Evolutionary conservation across 306 rosid genomes (phyloP).

Genomic region (Rubus parviflorus): DNA sequence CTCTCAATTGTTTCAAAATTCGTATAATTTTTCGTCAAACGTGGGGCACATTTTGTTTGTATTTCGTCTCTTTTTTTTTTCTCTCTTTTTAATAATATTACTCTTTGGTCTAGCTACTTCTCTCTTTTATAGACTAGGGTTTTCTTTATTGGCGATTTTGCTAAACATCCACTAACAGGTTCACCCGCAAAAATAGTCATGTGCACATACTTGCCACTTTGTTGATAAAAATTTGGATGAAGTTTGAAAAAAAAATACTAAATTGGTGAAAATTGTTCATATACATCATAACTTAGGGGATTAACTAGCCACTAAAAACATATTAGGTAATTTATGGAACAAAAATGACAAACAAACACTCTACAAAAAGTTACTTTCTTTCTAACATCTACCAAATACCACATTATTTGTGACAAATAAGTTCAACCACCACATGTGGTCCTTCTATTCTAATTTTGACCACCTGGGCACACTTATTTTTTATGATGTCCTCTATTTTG

Average conservation of each 20-base stretch:
- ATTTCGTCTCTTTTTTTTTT: too few relatives aligned
- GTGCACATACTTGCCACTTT: too few relatives aligned
- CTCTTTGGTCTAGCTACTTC: too few relatives aligned
- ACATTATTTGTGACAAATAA: not conserved
- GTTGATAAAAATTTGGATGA: not conserved
- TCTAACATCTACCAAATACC: not conserved
- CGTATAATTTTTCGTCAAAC: too few relatives aligned
- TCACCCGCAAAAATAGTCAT: too few relatives aligned
- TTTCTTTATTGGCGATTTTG: too few relatives aligned
- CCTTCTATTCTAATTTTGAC: not conserved
- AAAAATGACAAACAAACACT: not conserved
- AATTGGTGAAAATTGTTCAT: not conserved
- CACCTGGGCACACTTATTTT: not conserved
- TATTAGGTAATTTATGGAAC: not conserved
- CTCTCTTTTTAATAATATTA: too few relatives aligned
- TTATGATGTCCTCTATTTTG: not conserved
- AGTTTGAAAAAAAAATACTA: not conserved
- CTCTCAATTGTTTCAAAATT: too few relatives aligned
- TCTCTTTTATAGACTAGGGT: too few relatives aligned
- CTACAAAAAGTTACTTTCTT: not conserved
- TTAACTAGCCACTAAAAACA: not conserved
- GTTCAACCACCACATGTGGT: slow-evolving; percentile 12
- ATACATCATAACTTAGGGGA: not conserved
- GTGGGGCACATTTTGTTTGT: too few relatives aligned
- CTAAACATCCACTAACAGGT: too few relatives aligned